These are phyloP conservation scores for Aspergillus aculeatus DNA, from an alignment of 2,329 filamentous ascomycete genomes.

Conservation along the genomic window DNA sequence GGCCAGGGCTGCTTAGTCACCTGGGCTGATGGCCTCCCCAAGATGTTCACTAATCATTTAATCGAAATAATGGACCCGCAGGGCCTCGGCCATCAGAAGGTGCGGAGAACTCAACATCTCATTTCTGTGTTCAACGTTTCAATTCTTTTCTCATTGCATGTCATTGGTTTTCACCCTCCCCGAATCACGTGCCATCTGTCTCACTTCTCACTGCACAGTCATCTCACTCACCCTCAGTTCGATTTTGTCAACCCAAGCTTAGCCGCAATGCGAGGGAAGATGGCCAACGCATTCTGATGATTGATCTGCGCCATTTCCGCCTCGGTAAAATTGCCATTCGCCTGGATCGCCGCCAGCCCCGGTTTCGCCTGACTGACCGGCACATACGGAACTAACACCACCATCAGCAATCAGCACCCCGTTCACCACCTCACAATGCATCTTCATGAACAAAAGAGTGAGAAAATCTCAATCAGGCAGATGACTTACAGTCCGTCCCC, in stretches of 20 bases:
- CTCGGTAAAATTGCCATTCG: slow-evolving; percentile 22
- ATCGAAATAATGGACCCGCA: too few species aligned
- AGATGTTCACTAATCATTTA: not conserved
- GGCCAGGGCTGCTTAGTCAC: not conserved
- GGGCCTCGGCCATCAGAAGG: not conserved
- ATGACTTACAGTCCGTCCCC: slow-evolving; percentile 26
- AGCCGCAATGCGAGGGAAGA: slow-evolving; percentile 20
- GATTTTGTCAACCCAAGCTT: not conserved
- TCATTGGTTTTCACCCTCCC: too few species aligned
- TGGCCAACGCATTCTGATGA: slow-evolving; percentile 23
- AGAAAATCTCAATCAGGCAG: not conserved
- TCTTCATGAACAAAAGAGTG: too few species aligned
- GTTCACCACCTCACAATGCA: too few species aligned
- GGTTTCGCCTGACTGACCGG: slow-evolving; percentile 13
- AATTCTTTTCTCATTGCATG: not conserved
- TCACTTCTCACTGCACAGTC: not conserved
- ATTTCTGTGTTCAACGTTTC: not conserved
- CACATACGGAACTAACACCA: slow-evolving; percentile 22
- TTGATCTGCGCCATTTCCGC: slow-evolving; percentile 23
- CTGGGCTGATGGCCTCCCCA: not conserved
- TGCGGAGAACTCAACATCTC: not conserved
- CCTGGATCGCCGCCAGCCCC: slow-evolving; percentile 10
- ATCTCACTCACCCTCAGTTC: not conserved
- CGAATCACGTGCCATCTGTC: too few species aligned
- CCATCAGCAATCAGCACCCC: too few species aligned